A percentile compares a stretch with the other conserved stretches of the same genome.
Conservation (phyloP, 805 yeast genomes). For the Myxozyma neglecta region DNA sequence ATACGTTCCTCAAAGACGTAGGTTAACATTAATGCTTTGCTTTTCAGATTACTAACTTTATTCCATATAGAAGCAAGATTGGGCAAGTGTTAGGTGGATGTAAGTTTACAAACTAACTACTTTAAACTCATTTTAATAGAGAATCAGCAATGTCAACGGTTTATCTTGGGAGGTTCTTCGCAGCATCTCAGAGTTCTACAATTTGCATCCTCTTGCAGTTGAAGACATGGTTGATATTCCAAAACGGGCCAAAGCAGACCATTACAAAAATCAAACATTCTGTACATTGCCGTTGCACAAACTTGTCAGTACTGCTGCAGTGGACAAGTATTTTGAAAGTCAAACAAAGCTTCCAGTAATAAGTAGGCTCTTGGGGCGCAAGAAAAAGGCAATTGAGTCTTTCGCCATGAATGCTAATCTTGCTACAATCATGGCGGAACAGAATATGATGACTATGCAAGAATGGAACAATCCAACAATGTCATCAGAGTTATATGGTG, state of each 20-base stretch:
- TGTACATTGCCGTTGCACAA: conserved; percentile 56
- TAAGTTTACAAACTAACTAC: conserved; percentile 30
- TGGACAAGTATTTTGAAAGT: conserved; percentile 20
- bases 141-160: conserved; percentile 55
- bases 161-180: conserved; percentile 62
- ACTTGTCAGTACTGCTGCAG: conserved; percentile 40
- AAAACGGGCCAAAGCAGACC: conserved; percentile 58
- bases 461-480: conserved; percentile 40
- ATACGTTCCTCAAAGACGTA: conserved; percentile 17
- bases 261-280: conserved; percentile 52
- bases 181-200: conserved; percentile 47
- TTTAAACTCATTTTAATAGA: conserved; percentile 52
- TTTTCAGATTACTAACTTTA: not conserved
- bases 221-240: conserved; percentile 67
- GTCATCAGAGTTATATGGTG: conserved; percentile 38
- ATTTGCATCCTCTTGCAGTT: conserved; percentile 55
- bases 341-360: conserved; percentile 1
- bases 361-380: not conserved
- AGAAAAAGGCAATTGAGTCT: conserved; percentile 20
- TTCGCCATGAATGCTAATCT: conserved; percentile 11
- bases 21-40: not conserved
- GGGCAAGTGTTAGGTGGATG: conserved; percentile 35
- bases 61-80: conserved; percentile 11
- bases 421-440: conserved; percentile 25
- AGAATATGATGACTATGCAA: conserved; percentile 37